A percentile compares a stretch with the other conserved stretches of the same genome.
Conservation (phyloP, 352 stramenopile genomes). For the Phytophthora idaei region DNA sequence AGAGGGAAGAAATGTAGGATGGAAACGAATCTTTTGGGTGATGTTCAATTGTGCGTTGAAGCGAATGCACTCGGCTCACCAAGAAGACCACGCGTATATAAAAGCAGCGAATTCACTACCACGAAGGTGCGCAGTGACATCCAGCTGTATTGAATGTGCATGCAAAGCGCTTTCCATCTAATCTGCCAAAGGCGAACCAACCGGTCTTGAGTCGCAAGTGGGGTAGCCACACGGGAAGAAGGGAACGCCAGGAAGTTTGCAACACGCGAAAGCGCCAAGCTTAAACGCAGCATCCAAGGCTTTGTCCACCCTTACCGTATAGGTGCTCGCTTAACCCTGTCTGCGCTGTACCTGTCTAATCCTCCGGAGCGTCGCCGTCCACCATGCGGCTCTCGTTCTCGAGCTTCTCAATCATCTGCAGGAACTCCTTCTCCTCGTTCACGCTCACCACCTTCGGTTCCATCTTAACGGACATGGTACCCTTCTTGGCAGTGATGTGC, state of each 20-base stretch:
- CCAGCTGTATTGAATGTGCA: constrained; percentile 35
- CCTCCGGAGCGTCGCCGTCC: constrained; percentile 97
- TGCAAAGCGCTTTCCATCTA: constrained; percentile 28
- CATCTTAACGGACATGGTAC: constrained; percentile 97
- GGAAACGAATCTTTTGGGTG: neutral
- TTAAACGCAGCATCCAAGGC: constrained; percentile 5
- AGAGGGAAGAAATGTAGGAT: constrained; percentile 1
- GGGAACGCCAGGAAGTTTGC: constrained; percentile 8
- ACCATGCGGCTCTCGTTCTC: constrained; percentile 99
- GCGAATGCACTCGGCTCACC: neutral
- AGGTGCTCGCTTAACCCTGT: constrained; percentile 11
- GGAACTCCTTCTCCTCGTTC: constrained; percentile 98
- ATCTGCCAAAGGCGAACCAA: constrained; percentile 18
- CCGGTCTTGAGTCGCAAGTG: constrained; percentile 6
- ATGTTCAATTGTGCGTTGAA: neutral
- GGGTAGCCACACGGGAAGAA: constrained; percentile 10
- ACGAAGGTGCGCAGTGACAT: constrained; percentile 32
- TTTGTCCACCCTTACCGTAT: constrained; percentile 8
- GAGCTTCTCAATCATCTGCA: constrained; percentile 99
- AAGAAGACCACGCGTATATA: constrained; percentile 17
- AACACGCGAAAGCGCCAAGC: constrained; percentile 19
- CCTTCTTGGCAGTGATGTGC: constrained; percentile 96
- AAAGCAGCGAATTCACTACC: constrained; percentile 32
- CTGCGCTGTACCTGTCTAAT: constrained; percentile 53
- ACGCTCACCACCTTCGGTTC: constrained; percentile 98